Conservation (phyloP, 2,329 filamentous ascomycete genomes). For the Fusarium sp. region DNA sequence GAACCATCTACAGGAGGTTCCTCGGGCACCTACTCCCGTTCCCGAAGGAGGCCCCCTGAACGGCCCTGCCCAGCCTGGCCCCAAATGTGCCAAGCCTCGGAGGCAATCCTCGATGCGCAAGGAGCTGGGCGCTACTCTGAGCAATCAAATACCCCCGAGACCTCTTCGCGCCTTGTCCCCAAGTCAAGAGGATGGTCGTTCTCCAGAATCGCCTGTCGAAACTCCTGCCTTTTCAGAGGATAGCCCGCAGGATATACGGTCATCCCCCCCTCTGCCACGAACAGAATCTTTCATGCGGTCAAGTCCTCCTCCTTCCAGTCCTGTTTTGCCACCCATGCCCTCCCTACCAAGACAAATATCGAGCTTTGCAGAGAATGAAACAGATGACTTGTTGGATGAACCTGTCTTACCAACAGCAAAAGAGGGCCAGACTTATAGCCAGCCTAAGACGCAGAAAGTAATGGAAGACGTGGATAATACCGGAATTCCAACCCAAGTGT, state of each 20-base stretch:
- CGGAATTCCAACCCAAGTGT: constrained; percentile 55
- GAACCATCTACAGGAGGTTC: constrained; percentile 73
- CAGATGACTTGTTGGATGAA: constrained; percentile 74
- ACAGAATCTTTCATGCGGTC: constrained; percentile 63
- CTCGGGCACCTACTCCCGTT: constrained; percentile 79
- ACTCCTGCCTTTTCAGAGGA: constrained; percentile 65
- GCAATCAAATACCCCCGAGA: constrained; percentile 53
- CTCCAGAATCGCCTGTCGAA: constrained; percentile 61
- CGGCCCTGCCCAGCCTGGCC: constrained; percentile 42
- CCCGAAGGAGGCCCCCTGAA: constrained; percentile 57
- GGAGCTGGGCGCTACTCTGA: constrained; percentile 57
- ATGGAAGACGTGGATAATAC: constrained; percentile 47
- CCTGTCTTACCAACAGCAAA: constrained; percentile 56
- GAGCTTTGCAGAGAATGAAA: constrained; percentile 83
- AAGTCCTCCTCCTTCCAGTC: constrained; percentile 80
- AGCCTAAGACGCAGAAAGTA: constrained; percentile 27
- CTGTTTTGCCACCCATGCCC: constrained; percentile 72
- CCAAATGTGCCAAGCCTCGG: constrained; percentile 53
- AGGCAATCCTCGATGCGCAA: constrained; percentile 67
- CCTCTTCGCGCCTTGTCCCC: constrained; percentile 52
- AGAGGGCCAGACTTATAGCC: constrained; percentile 42
- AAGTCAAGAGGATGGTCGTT: constrained; percentile 59
- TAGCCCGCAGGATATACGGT: constrained; percentile 84
- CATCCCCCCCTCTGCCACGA: constrained; percentile 84
- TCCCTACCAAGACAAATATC: constrained; percentile 74